Conservation (phyloP, 257 asterid genomes). For the Solanum ossicruentum region DNA sequence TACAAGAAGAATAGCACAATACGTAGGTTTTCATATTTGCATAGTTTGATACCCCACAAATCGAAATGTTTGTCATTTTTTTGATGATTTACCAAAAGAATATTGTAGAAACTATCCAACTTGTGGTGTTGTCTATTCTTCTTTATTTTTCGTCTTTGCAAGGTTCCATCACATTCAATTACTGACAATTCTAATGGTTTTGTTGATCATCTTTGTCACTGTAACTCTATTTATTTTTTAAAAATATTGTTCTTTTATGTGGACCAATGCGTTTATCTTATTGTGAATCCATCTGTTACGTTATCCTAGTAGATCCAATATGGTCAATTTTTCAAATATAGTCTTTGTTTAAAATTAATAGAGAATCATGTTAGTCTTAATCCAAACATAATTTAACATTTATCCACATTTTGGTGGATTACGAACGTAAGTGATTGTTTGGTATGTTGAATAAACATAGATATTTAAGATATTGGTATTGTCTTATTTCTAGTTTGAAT, state of each 20-base stretch:
- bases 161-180: background rate
- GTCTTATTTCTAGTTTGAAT: too few relatives aligned
- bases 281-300: background rate
- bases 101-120: background rate
- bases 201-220: background rate
- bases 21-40: background rate
- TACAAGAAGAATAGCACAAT: background rate
- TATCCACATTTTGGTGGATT: background rate
- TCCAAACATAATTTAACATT: background rate
- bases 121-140: background rate
- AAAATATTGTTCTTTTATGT: background rate
- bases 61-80: background rate
- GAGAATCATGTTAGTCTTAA: background rate
- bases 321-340: background rate
- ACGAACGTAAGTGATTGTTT: background rate
- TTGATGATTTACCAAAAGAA: slow-evolving; percentile 3
- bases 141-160: background rate
- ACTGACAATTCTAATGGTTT: background rate
- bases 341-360: background rate
- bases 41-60: background rate
- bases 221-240: background rate
- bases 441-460: too few relatives aligned
- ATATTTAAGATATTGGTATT: too few relatives aligned
- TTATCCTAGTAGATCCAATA: background rate
- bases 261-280: background rate